These are phyloP conservation scores for Condylostoma magnum DNA, from an alignment of 169 alveolate genomes.

Conservation along the genomic window DNA sequence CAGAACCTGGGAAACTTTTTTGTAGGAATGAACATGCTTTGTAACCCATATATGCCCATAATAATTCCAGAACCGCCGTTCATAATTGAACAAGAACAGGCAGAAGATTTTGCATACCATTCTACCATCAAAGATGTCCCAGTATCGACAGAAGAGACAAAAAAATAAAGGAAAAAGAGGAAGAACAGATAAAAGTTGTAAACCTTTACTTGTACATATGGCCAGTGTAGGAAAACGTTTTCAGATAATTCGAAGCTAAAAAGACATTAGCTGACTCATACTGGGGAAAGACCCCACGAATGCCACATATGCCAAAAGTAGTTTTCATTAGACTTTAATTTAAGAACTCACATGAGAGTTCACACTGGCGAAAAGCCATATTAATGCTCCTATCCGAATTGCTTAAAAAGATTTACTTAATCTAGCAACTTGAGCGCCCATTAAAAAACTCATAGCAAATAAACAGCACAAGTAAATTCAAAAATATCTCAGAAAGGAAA, in stretches of 20 bases:
- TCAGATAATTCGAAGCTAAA: constrained; percentile 78
- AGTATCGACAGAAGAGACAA: too few relatives aligned
- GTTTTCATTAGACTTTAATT: constrained; percentile 78
- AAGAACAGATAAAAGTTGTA: too few relatives aligned
- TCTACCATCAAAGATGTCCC: too few relatives aligned
- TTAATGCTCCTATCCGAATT: constrained; percentile 70
- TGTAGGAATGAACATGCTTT: too few relatives aligned
- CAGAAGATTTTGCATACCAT: too few relatives aligned
- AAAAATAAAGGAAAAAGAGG: too few relatives aligned
- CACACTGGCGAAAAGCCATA: constrained; percentile 89
- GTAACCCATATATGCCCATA: too few relatives aligned
- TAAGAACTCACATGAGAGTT: constrained; percentile 78
- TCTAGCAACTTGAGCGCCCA: constrained; percentile 81
- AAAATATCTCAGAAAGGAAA: too few relatives aligned
- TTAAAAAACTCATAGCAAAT: constrained; percentile 76
- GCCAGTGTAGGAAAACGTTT: constrained; percentile 80
- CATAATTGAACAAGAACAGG: too few relatives aligned
- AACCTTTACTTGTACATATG: constrained; percentile 72
- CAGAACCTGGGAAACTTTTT: too few relatives aligned
- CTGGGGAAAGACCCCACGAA: constrained; percentile 53
- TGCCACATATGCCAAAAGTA: constrained; percentile 74
- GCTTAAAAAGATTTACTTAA: constrained; percentile 79
- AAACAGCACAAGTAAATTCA: too few relatives aligned
- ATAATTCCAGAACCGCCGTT: too few relatives aligned
- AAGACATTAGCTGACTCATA: constrained; percentile 81